These are phyloP conservation scores for Pontederia paniculata DNA, from an alignment of 176 grass and related monocot species.

Conservation along the genomic window DNA sequence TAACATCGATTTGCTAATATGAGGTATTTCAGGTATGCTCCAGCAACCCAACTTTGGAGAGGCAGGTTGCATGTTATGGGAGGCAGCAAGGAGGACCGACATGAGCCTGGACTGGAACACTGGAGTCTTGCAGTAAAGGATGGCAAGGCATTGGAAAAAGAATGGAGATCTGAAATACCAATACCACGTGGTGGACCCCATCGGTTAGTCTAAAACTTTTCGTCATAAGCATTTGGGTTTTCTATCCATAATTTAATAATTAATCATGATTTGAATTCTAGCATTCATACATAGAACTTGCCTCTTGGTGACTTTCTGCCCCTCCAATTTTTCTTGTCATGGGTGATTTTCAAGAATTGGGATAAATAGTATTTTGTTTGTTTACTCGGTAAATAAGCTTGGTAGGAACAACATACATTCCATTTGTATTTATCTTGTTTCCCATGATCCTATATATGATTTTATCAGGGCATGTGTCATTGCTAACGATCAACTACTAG, in stretches of 20 bases:
- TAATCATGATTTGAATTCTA: too few relatives aligned
- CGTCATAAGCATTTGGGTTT: not conserved
- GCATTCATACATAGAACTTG: too few relatives aligned
- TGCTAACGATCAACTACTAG: slow-evolving; percentile 61
- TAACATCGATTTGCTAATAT: not conserved
- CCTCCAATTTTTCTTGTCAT: too few relatives aligned
- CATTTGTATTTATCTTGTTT: not conserved
- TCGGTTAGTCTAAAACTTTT: slow-evolving; percentile 48
- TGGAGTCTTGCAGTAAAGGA: slow-evolving; percentile 85
- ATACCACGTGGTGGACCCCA: slow-evolving; percentile 89
- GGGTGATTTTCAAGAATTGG: too few relatives aligned
- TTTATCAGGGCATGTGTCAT: slow-evolving; percentile 53
- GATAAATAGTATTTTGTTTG: too few relatives aligned
- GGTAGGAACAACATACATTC: too few relatives aligned
- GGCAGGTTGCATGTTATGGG: slow-evolving; percentile 87
- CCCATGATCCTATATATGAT: slow-evolving; percentile 13
- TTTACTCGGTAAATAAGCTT: too few relatives aligned
- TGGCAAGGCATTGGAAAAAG: slow-evolving; percentile 57
- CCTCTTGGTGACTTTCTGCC: too few relatives aligned
- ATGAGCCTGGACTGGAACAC: slow-evolving; percentile 75
- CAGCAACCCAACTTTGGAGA: slow-evolving; percentile 80
- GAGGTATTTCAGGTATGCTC: slow-evolving; percentile 51
- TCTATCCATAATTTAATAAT: too few relatives aligned
- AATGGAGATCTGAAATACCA: slow-evolving; percentile 54
- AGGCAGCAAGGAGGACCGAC: slow-evolving; percentile 72